phyloP scores from a whole-genome alignment of 1,139 yeast genomes.

The Blastobotrys buckinghamii region DNA sequence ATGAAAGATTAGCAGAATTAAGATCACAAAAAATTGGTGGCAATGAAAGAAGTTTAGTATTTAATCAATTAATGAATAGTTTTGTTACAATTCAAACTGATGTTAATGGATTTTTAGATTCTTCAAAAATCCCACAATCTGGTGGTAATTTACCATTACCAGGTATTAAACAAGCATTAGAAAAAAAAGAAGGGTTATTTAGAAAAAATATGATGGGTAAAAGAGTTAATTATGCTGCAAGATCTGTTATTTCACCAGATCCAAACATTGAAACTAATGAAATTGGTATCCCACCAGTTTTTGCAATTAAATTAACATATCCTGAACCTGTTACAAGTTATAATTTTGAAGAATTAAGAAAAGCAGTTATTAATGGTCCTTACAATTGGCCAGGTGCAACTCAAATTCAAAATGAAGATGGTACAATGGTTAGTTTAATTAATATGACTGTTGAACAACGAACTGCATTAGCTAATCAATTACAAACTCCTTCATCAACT shows the following conservation, averaged over 20 bases:
- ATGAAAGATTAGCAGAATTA: slow-evolving; percentile 51
- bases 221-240: slow-evolving; percentile 97
- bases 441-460: slow-evolving; percentile 94
- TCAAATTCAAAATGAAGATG: slow-evolving; percentile 94
- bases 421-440: slow-evolving; percentile 71
- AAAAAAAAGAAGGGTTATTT: slow-evolving; percentile 97
- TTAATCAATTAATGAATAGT: slow-evolving; percentile 89
- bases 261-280: slow-evolving; percentile 97
- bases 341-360: slow-evolving; percentile 84
- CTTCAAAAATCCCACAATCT: slow-evolving; percentile 74
- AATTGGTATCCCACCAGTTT: slow-evolving; percentile 98
- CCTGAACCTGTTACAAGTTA: slow-evolving; percentile 98
- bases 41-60: slow-evolving; percentile 68
- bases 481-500: slow-evolving; percentile 71
- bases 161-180: slow-evolving; percentile 95
- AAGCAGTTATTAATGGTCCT: slow-evolving; percentile 96
- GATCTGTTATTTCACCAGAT: slow-evolving; percentile 98
- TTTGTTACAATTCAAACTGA: slow-evolving; percentile 93
- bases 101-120: slow-evolving; percentile 89
- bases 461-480: slow-evolving; percentile 91
- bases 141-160: slow-evolving; percentile 77
- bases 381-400: slow-evolving; percentile 98
- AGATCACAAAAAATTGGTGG: slow-evolving; percentile 55
- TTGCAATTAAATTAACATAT: slow-evolving; percentile 89
- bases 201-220: slow-evolving; percentile 99